These are phyloP conservation scores for Lentinus brumalis DNA, from an alignment of 768 basidiomycete genomes.

Conservation along the genomic window DNA sequence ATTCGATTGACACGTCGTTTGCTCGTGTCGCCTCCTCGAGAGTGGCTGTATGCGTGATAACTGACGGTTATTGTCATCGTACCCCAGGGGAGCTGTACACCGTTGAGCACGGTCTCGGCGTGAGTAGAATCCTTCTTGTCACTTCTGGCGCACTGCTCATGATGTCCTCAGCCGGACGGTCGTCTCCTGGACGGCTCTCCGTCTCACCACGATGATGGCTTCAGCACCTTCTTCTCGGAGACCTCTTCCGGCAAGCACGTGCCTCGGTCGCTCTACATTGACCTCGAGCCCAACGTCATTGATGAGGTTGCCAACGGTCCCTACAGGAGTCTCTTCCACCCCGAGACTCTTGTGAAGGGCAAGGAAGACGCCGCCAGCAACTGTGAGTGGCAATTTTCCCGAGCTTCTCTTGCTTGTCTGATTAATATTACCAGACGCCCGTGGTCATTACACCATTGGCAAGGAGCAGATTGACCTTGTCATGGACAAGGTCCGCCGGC, in stretches of 20 bases:
- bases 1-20: constrained; percentile 21
- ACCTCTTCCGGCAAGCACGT: constrained; percentile 96
- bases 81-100: constrained; percentile 95
- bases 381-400: constrained; percentile 56
- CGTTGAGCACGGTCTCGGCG: constrained; percentile 96
- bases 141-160: constrained; percentile 22
- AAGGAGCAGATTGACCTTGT: constrained; percentile 98
- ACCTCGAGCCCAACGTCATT: constrained; percentile 96
- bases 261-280: constrained; percentile 95
- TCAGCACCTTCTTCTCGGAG: constrained; percentile 99
- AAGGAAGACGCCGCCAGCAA: constrained; percentile 99
- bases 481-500: constrained; percentile 94
- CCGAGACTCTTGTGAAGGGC: constrained; percentile 96
- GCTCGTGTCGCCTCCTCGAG: background rate
- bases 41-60: constrained; percentile 3
- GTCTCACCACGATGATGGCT: constrained; percentile 81
- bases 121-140: constrained; percentile 44
- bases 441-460: constrained; percentile 98
- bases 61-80: constrained; percentile 17
- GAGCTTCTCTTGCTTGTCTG: constrained; percentile 1
- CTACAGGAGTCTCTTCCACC: constrained; percentile 98
- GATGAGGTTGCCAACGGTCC: constrained; percentile 96
- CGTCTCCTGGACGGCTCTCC: constrained; percentile 80
- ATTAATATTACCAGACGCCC: constrained; percentile 66
- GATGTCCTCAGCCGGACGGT: constrained; percentile 80